Percentiles rank a stretch among this genome's conserved stretches.
Evolutionary conservation across 164 flowering plant genomes (phyloP).

Genomic region (Macadamia integrifolia): DNA sequence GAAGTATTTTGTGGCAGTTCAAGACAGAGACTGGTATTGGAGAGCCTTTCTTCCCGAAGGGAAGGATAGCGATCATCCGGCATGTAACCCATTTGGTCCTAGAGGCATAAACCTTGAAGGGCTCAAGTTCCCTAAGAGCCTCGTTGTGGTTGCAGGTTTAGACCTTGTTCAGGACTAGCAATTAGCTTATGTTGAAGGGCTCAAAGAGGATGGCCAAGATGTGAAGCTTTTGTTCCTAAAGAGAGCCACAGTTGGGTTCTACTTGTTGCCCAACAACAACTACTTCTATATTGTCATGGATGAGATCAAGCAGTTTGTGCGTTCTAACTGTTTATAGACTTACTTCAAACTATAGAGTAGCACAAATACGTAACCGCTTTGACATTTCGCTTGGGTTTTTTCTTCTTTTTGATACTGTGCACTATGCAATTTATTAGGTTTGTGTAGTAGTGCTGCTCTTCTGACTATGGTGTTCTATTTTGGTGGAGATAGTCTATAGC

Average conservation of each 20-base stretch:
- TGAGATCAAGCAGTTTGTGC: conserved; percentile 60
- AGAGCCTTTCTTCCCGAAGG: conserved; percentile 80
- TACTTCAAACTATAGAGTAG: conserved; percentile 16
- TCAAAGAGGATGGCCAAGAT: conserved; percentile 50
- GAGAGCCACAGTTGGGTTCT: conserved; percentile 80
- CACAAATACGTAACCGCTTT: conserved; percentile 26
- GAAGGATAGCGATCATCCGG: conserved; percentile 67
- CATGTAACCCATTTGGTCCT: conserved; percentile 79
- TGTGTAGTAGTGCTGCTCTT: conserved; percentile 20
- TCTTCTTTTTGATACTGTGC: conserved; percentile 9
- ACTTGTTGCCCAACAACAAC: conserved; percentile 69
- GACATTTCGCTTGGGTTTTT: conserved; percentile 20
- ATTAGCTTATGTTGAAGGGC: conserved; percentile 61
- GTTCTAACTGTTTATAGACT: conserved; percentile 40
- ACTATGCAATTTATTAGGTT: conserved; percentile 17
- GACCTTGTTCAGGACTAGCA: conserved; percentile 88
- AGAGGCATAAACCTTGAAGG: conserved; percentile 33
- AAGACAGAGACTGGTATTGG: conserved; percentile 85
- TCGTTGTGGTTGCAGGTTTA: conserved; percentile 74
- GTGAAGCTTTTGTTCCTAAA: conserved; percentile 66
- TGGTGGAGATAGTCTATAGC: conserved; percentile 6
- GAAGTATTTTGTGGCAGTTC: conserved; percentile 10
- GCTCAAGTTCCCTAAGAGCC: conserved; percentile 31
- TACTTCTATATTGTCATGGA: conserved; percentile 71
- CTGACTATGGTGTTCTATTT: conserved; percentile 13